A percentile compares a stretch with the other conserved stretches of the same genome.
Conservation (phyloP, 208 protist species). For the Acanthamoeba triangularis region DNA sequence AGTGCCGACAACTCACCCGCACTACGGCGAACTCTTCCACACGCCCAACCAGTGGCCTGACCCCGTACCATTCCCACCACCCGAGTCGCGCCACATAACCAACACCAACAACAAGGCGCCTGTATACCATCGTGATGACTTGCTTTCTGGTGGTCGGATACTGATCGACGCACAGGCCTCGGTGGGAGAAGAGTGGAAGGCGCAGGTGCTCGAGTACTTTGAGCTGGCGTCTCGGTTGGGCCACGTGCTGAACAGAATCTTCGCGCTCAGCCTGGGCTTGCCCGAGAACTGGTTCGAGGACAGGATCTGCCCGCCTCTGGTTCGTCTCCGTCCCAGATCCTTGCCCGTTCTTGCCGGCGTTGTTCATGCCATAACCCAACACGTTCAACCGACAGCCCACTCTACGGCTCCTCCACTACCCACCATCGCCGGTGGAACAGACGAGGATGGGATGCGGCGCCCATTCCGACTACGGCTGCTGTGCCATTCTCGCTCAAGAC, state of each 20-base stretch:
- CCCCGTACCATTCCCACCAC: neutral
- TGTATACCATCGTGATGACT: too few relatives aligned
- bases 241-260: conserved; percentile 9
- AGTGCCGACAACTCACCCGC: neutral
- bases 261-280: conserved; percentile 6
- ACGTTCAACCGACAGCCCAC: neutral
- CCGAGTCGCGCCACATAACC: too few relatives aligned
- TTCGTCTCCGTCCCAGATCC: neutral
- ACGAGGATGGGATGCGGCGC: conserved; percentile 18
- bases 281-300: conserved; percentile 54
- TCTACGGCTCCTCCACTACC: conserved; percentile 20
- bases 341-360: neutral
- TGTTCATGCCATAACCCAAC: neutral
- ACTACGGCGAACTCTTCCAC: conserved; percentile 14
- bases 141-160: too few relatives aligned
- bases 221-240: neutral
- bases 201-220: conserved; percentile 38
- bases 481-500: conserved; percentile 15
- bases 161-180: neutral
- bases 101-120: too few relatives aligned
- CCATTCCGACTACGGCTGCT: conserved; percentile 75
- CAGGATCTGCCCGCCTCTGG: neutral
- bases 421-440: neutral
- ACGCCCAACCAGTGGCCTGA: conserved; percentile 52
- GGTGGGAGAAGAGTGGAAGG: conserved; percentile 14